These are phyloP conservation scores for Xerocomellus dryophilus DNA, from an alignment of 768 basidiomycete genomes.

Conservation along the genomic window DNA sequence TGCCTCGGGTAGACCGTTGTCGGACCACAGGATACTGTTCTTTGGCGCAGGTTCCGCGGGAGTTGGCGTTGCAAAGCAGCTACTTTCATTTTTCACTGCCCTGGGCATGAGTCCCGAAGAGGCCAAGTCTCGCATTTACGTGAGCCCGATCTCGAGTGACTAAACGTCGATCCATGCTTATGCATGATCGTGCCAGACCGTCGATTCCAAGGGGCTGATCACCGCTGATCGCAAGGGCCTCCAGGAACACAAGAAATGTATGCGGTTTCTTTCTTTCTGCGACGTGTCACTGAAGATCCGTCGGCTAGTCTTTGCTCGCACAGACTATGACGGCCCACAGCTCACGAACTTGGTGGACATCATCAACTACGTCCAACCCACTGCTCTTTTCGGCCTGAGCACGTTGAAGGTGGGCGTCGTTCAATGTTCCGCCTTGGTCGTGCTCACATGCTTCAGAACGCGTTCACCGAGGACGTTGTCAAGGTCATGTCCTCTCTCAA, in stretches of 20 bases:
- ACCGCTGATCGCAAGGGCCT: slow-evolving; percentile 64
- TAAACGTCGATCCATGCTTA: slow-evolving; percentile 9
- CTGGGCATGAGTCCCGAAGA: slow-evolving; percentile 63
- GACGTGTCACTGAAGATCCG: neutral
- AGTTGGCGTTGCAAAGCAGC: slow-evolving; percentile 52
- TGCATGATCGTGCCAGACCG: slow-evolving; percentile 42
- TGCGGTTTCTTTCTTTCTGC: slow-evolving; percentile 3
- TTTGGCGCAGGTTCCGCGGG: slow-evolving; percentile 54
- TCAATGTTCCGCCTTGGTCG: neutral
- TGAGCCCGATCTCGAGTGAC: slow-evolving; percentile 31
- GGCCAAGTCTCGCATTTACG: slow-evolving; percentile 65
- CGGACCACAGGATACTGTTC: slow-evolving; percentile 56
- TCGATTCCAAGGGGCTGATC: slow-evolving; percentile 76
- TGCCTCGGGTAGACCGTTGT: slow-evolving; percentile 38
- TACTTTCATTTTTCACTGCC: slow-evolving; percentile 46
- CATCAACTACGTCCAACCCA: slow-evolving; percentile 69
- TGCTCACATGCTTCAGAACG: slow-evolving; percentile 32
- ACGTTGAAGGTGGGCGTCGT: slow-evolving; percentile 41
- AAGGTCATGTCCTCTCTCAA: slow-evolving; percentile 63
- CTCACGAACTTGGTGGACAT: slow-evolving; percentile 63
- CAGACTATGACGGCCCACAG: slow-evolving; percentile 62
- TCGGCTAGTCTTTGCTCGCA: slow-evolving; percentile 61
- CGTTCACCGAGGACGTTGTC: slow-evolving; percentile 65
- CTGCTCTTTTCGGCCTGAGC: slow-evolving; percentile 72
- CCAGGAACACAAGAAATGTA: slow-evolving; percentile 73